These are phyloP conservation scores for Phytopythium sindhum DNA, from an alignment of 352 stramenopile genomes.

Conservation along the genomic window DNA sequence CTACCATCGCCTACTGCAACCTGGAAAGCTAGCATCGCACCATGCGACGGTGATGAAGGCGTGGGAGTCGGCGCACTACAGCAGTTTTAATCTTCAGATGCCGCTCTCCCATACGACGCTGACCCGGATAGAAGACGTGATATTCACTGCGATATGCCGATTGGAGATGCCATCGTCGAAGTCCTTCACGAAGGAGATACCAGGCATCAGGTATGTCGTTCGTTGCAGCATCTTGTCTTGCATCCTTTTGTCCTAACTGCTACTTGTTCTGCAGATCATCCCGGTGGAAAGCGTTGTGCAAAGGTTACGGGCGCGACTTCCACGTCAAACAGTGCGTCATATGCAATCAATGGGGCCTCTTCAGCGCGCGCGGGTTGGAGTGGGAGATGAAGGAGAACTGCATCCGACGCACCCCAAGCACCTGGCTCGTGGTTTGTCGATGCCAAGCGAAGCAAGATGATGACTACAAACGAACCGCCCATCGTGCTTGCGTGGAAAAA, in stretches of 20 bases:
- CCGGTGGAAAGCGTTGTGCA: constrained; percentile 30
- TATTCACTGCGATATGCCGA: constrained; percentile 21
- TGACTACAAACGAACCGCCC: constrained; percentile 1
- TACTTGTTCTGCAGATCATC: constrained; percentile 4
- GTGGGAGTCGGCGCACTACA: background rate
- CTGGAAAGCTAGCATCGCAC: background rate
- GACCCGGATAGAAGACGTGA: constrained; percentile 16
- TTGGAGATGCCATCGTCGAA: constrained; percentile 5
- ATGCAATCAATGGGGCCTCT: constrained; percentile 27
- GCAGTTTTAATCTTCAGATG: background rate
- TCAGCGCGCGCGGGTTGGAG: constrained; percentile 14
- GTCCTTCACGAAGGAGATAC: background rate
- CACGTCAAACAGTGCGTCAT: constrained; percentile 35
- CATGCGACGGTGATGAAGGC: background rate
- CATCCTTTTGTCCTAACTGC: background rate
- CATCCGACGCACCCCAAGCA: constrained; percentile 22
- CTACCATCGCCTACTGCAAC: constrained; percentile 5
- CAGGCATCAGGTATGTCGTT: constrained; percentile 13
- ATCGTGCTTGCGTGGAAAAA: constrained; percentile 35
- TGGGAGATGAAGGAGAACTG: constrained; percentile 36
- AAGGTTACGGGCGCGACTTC: constrained; percentile 19
- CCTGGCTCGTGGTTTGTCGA: constrained; percentile 41
- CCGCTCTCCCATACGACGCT: constrained; percentile 16
- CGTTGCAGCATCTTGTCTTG: too few relatives aligned
- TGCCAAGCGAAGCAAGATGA: constrained; percentile 13